A percentile compares a stretch with the other conserved stretches of the same genome.
These are phyloP conservation scores for Opeltia flavorubescens DNA, from an alignment of 495 filamentous ascomycete species.

Conservation along the genomic window DNA sequence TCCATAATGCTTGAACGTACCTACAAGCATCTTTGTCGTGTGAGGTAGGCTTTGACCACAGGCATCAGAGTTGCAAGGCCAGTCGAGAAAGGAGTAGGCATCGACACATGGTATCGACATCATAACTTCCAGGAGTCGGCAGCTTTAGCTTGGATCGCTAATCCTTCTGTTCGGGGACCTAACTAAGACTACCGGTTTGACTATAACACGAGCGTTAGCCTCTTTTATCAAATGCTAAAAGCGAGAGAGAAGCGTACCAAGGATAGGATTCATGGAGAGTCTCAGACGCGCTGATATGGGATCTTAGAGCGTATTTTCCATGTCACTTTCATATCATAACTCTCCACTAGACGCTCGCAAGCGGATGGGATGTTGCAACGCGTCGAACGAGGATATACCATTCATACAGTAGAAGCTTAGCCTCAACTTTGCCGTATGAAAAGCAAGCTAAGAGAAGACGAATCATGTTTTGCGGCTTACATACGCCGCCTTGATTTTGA, in stretches of 20 bases:
- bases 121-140: slow-evolving; percentile 25
- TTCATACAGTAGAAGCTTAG: slow-evolving; percentile 50
- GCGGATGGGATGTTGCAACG: slow-evolving; percentile 4
- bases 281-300: too few species aligned
- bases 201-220: neutral
- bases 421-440: slow-evolving; percentile 45
- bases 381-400: slow-evolving; percentile 14
- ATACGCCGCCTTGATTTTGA: slow-evolving; percentile 36
- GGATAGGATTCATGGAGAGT: too few species aligned
- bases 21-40: too few species aligned
- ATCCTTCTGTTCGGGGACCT: slow-evolving; percentile 6
- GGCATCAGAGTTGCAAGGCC: slow-evolving; percentile 55
- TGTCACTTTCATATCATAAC: too few species aligned
- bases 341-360: slow-evolving; percentile 7
- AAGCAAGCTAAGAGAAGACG: slow-evolving; percentile 41
- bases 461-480: slow-evolving; percentile 40
- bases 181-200: neutral
- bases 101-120: slow-evolving; percentile 24
- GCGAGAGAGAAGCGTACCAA: too few species aligned
- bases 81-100: too few species aligned
- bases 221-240: neutral
- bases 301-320: neutral
- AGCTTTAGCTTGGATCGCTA: slow-evolving; percentile 23
- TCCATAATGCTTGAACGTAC: slow-evolving; percentile 59
- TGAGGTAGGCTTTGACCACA: too few species aligned